phyloP scores from a whole-genome alignment of 768 basidiomycete species.

The Lyophyllum decastes region DNA sequence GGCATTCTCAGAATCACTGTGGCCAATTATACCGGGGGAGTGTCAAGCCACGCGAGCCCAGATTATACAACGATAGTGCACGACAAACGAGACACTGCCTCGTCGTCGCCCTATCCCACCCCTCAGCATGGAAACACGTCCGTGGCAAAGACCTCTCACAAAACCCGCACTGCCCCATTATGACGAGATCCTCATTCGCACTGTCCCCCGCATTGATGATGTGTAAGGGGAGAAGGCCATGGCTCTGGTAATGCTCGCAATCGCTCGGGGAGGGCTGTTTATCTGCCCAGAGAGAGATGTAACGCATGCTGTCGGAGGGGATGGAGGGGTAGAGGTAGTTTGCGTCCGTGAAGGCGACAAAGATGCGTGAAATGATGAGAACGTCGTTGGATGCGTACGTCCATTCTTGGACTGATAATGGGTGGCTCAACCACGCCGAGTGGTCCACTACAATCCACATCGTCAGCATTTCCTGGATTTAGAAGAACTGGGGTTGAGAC shows the following conservation, averaged over 20 bases:
- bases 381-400: conserved; percentile 8
- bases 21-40: no score
- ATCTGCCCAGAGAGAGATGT: conserved; percentile 12
- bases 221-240: conserved; percentile 8
- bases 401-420: background rate
- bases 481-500: no score
- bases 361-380: conserved; percentile 4
- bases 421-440: conserved; percentile 4
- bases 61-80: background rate
- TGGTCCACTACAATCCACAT: conserved; percentile 5
- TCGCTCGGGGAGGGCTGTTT: background rate
- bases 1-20: no score
- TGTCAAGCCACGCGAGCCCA: no score
- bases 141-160: background rate
- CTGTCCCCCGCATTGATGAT: background rate
- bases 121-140: background rate
- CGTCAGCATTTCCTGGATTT: no score
- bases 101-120: background rate
- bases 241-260: background rate
- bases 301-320: conserved; percentile 7
- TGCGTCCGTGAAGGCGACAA: background rate
- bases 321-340: conserved; percentile 5
- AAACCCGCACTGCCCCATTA: background rate
- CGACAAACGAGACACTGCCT: background rate
- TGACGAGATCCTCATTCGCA: background rate